Base-by-base conservation (phyloP, 208 protist species). In the Crithidia mellificae region DNA sequence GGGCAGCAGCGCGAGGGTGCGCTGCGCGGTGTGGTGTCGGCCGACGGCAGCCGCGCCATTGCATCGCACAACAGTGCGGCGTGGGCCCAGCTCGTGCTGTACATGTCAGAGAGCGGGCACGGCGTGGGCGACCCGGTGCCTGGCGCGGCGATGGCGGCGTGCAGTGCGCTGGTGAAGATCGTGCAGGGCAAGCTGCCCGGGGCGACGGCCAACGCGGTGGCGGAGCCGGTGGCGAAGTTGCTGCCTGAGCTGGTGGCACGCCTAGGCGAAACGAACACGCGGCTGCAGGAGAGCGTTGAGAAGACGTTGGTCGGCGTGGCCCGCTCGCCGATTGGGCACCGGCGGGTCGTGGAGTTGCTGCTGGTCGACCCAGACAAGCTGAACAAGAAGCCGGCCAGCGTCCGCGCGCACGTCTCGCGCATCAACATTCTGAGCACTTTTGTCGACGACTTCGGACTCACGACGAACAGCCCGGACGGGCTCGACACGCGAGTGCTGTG, bases 1-100 rank as follows among this genome's bases (percentile, higher is more conserved):
- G 90, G 83, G 2, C 77, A 82, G 69, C 79, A 91, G 43, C 84
- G 92, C 27, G 90, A 96, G 66, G 87, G 82, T 19, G 90, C 85
- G 39, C 72, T 97, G 55, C 73, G 83, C 14, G 83, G 77, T n/a
- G 61, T 85, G 19, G 61, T 81, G 32, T 86, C 84, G 8, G 51
- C 54, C 15, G 79, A 72, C 2, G 91, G 89, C 11, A 81, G 77
- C 61, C 36, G 53, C 20, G 74, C 83, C 20, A 68, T 93, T 30
- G 53, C 68, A 6, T 63, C 62, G 0, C 85, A 93, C 72, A 81
- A 78, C 44, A 14, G 49, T 27, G 49, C 50, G 1, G 74, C 70
- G 20, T 78, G 74, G 47, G 14, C 54, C 17, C 68, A 74, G 25
- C 68, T 95, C 22, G 66, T 97, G 38, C 53, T 63, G 30, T 94